Evolutionary conservation across 257 asterid genomes (phyloP), one percentile per base, ranked within the genome.

Genomic region (Solanum okadae): DNA sequence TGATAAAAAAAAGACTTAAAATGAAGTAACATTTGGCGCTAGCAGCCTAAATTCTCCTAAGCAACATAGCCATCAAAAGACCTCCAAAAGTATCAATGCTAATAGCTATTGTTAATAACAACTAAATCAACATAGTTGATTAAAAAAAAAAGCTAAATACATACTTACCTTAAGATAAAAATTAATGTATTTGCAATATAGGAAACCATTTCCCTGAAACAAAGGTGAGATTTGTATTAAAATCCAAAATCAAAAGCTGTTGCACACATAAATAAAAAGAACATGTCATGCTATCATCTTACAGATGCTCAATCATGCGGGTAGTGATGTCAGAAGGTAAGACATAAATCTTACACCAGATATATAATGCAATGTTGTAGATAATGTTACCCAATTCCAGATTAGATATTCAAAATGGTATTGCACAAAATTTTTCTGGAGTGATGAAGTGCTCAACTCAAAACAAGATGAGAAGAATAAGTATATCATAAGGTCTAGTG

Each of bases 141-240:
- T 71, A 70, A 38, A 38, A 59, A 33, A 22, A 88, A n/a, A 59
- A 33, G 73, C 52, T 33, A 83, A 65, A 44, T 71, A 52, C 56
- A 42, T 70, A 83, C 92, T 91, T 92, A 96, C 99, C 99, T 97
- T 88, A 97, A 90, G 91, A 97, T 96, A 94, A 97, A 97, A 94
- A 97, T 96, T 82, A 97, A 91, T 70, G 99, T 97, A 87, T 97
- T 97, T 14, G 99, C 99, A 88, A 97, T 96, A 88, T 97, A 97
- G 20, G 99, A 92, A 88, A 96, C 97, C 98, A 97, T 96, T 92
- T 95, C 99, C 99, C 99, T 96, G 98, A 89, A 93, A 92, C 92
- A 92, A 88, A 90, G 76, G 82, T 34, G 78, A 84, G 81, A 90
- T 59, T 73, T 40, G 59, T 89, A 87, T 83, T 73, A 91, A 89